phyloP scores from a whole-genome alignment of 2,329 filamentous ascomycete genomes.

The Penicillium sp. region DNA sequence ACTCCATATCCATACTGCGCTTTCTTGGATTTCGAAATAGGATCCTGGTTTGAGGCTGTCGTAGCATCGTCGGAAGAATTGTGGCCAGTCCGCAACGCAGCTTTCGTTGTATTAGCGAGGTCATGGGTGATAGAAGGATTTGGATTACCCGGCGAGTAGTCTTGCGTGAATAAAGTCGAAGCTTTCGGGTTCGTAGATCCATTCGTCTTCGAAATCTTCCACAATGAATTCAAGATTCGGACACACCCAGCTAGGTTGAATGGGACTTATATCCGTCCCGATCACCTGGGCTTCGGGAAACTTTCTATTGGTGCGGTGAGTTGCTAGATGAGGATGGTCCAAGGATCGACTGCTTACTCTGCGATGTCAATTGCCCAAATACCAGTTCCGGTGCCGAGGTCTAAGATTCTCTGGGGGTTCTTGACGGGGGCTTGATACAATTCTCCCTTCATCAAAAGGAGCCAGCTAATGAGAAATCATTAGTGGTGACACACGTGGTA shows the following conservation, averaged over 20 bases:
- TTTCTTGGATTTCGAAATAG: slow-evolving; percentile 29
- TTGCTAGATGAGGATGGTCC: not conserved
- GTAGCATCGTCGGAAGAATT: slow-evolving; percentile 6
- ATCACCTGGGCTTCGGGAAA: slow-evolving; percentile 38
- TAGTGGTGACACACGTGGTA: not conserved
- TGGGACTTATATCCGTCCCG: slow-evolving; percentile 42
- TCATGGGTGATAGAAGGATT: not conserved
- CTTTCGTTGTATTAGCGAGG: not conserved
- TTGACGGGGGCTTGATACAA: slow-evolving; percentile 26
- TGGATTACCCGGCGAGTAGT: slow-evolving; percentile 18
- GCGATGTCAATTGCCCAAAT: slow-evolving; percentile 47
- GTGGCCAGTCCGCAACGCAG: slow-evolving; percentile 10
- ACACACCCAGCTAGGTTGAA: slow-evolving; percentile 36
- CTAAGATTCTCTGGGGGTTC: slow-evolving; percentile 34
- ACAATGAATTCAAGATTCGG: slow-evolving; percentile 35
- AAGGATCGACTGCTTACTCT: slow-evolving; percentile 19
- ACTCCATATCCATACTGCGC: slow-evolving; percentile 22
- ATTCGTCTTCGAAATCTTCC: slow-evolving; percentile 30
- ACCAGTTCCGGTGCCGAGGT: slow-evolving; percentile 46
- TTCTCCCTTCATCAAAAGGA: slow-evolving; percentile 23
- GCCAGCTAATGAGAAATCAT: slow-evolving; percentile 14
- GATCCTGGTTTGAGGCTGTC: slow-evolving; percentile 30
- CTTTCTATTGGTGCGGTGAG: slow-evolving; percentile 10
- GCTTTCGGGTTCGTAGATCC: slow-evolving; percentile 21
- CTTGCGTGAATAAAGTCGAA: slow-evolving; percentile 35